Conservation (phyloP, 2,329 filamentous ascomycete genomes). For the Mycosphaerella sp. region DNA sequence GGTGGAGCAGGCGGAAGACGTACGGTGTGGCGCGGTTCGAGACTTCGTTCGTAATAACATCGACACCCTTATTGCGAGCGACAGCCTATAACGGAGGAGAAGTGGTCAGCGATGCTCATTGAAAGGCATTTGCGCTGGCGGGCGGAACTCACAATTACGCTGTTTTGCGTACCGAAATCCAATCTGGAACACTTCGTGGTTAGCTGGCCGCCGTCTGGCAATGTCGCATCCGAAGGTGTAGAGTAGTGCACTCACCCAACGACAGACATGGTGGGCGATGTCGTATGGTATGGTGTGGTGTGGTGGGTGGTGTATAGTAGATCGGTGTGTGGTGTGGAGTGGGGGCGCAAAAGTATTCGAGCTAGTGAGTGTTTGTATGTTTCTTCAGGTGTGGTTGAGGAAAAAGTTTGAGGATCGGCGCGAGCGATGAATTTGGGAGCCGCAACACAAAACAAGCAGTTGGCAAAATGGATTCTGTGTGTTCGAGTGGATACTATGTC, state of each 20-base stretch:
- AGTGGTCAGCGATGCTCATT: constrained; percentile 15
- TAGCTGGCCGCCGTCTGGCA: not conserved
- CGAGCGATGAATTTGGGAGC: too few relatives aligned
- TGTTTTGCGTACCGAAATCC: constrained; percentile 94
- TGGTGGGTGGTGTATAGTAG: not conserved
- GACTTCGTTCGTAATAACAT: constrained; percentile 99
- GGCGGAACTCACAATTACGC: constrained; percentile 57
- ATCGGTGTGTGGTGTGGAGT: constrained; percentile 5
- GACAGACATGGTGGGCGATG: constrained; percentile 10
- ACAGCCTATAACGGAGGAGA: constrained; percentile 52
- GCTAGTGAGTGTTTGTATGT: too few relatives aligned
- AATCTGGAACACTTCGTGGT: constrained; percentile 39
- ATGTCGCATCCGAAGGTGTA: too few relatives aligned
- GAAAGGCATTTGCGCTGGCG: not conserved
- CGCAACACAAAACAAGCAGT: too few relatives aligned
- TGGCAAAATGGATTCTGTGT: too few relatives aligned
- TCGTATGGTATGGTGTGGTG: not conserved
- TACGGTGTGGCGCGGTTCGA: constrained; percentile 98
- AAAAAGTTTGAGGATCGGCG: too few relatives aligned
- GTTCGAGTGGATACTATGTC: too few relatives aligned
- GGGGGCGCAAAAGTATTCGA: too few relatives aligned
- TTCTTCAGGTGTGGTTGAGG: too few relatives aligned
- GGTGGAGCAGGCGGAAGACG: constrained; percentile 39
- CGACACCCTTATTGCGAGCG: constrained; percentile 95
- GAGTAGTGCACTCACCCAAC: constrained; percentile 7